A percentile compares a stretch with the other conserved stretches of the same genome.
Conservation (phyloP, 768 basidiomycete genomes). For the Wakefieldia striispora region DNA sequence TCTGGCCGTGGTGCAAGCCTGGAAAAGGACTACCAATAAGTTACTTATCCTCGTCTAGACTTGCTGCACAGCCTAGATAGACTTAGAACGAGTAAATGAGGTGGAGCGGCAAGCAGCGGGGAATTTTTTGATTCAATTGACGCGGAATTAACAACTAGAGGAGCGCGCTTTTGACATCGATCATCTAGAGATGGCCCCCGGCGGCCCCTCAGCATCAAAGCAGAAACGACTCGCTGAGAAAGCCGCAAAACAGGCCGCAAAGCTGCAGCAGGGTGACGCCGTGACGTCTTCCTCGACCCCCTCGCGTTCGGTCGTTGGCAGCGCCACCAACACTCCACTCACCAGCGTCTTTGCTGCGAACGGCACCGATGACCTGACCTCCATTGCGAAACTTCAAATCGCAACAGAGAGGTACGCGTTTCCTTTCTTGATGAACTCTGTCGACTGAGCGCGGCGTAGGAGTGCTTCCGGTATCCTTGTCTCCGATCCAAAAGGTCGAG, state of each 20-base stretch:
- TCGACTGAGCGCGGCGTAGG: slow-evolving; percentile 40
- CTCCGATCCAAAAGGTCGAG: slow-evolving; percentile 88
- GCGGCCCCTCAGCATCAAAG: slow-evolving; percentile 82
- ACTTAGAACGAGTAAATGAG: too few species aligned
- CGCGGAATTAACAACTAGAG: too few species aligned
- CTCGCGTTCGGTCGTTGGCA: slow-evolving; percentile 62
- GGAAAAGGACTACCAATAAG: too few species aligned
- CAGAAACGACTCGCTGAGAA: slow-evolving; percentile 96
- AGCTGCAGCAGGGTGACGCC: slow-evolving; percentile 39
- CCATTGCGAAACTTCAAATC: slow-evolving; percentile 87
- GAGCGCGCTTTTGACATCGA: slow-evolving; percentile 30
- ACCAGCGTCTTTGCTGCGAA: slow-evolving; percentile 79
- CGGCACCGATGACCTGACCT: slow-evolving; percentile 74
- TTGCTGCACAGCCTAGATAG: too few species aligned
- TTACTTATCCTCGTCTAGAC: too few species aligned
- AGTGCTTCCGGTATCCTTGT: slow-evolving; percentile 90
- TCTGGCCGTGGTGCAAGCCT: too few species aligned
- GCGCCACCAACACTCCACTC: slow-evolving; percentile 70
- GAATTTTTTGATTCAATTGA: too few species aligned
- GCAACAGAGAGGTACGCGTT: slow-evolving; percentile 80
- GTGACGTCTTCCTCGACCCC: slow-evolving; percentile 57
- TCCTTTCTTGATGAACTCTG: too few species aligned
- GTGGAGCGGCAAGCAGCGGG: too few species aligned
- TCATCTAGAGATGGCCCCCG: slow-evolving; percentile 56
- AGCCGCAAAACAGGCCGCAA: slow-evolving; percentile 76